A percentile compares a stretch with the other conserved stretches of the same genome.
Evolutionary conservation across 176 grass and related monocot genomes (phyloP).

Genomic region (Zoysia pacifica): DNA sequence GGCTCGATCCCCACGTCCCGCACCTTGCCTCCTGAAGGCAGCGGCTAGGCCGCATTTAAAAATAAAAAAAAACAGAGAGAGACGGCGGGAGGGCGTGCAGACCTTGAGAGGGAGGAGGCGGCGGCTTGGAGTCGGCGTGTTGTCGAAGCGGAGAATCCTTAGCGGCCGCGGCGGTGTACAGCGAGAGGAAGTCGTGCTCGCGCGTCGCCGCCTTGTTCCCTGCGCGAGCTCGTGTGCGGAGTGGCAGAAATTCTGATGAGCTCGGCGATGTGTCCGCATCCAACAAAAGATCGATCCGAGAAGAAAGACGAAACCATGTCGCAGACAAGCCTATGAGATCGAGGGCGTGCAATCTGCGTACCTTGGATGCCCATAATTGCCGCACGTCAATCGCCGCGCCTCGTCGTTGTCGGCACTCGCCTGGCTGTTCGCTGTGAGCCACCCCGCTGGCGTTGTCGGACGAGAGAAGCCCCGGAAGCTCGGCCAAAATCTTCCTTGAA

Average conservation of each 20-base stretch:
- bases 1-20: too few relatives aligned
- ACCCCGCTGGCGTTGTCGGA: neutral
- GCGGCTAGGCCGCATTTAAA: too few relatives aligned
- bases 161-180: constrained; percentile 38
- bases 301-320: neutral
- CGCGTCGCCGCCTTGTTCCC: constrained; percentile 75
- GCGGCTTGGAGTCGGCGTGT: constrained; percentile 37
- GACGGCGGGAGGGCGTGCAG: neutral
- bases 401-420: neutral
- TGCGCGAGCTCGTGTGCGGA: constrained; percentile 5
- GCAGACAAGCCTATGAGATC: too few relatives aligned
- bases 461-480: too few relatives aligned
- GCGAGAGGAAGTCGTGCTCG: constrained; percentile 87
- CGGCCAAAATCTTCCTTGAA: too few relatives aligned
- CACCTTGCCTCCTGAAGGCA: too few relatives aligned
- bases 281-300: neutral
- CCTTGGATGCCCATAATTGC: constrained; percentile 79
- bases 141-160: constrained; percentile 53
- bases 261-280: neutral
- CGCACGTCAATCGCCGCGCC: constrained; percentile 5
- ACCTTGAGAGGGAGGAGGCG: constrained; percentile 57
- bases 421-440: neutral
- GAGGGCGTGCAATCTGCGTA: neutral
- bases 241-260: neutral
- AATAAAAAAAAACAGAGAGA: neutral